phyloP scores from a whole-genome alignment of 2,329 filamentous ascomycete species.

The Hysterium pulicare region DNA sequence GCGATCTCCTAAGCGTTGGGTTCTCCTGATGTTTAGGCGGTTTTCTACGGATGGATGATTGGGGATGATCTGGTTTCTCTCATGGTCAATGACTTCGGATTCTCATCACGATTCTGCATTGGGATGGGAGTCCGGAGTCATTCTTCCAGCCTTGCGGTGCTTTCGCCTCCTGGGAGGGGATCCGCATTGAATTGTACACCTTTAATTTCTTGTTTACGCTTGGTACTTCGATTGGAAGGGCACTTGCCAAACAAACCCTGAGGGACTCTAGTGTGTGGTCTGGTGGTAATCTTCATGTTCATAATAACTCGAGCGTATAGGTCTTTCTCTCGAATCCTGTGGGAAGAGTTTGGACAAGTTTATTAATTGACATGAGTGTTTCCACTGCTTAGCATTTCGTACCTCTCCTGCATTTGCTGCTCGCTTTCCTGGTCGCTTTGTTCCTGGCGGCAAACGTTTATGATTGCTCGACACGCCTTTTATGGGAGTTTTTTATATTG shows the following conservation, averaged over 20 bases:
- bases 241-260: constrained; percentile 18
- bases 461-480: neutral
- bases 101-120: constrained; percentile 33
- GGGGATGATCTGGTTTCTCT: constrained; percentile 20
- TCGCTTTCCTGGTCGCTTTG: neutral
- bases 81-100: constrained; percentile 30
- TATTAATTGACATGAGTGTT: constrained; percentile 32
- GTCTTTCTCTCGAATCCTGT: no score
- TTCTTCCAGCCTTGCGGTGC: constrained; percentile 13
- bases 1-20: constrained; percentile 10
- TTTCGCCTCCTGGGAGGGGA: constrained; percentile 22
- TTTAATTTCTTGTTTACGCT: constrained; percentile 29
- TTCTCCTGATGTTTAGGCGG: constrained; percentile 10
- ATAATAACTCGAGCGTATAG: constrained; percentile 13
- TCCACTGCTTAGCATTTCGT: constrained; percentile 14
- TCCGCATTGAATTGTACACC: constrained; percentile 30
- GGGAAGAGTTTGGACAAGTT: constrained; percentile 24
- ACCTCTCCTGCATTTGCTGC: neutral
- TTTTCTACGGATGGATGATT: constrained; percentile 14
- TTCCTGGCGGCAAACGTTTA: constrained; percentile 1
- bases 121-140: constrained; percentile 28
- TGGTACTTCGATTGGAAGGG: constrained; percentile 22
- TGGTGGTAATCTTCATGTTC: constrained; percentile 30
- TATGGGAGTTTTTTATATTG: constrained; percentile 3
- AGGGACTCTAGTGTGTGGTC: constrained; percentile 33